phyloP scores from a whole-genome alignment of 2,329 filamentous ascomycete species.

The Fusarium vanettenii region DNA sequence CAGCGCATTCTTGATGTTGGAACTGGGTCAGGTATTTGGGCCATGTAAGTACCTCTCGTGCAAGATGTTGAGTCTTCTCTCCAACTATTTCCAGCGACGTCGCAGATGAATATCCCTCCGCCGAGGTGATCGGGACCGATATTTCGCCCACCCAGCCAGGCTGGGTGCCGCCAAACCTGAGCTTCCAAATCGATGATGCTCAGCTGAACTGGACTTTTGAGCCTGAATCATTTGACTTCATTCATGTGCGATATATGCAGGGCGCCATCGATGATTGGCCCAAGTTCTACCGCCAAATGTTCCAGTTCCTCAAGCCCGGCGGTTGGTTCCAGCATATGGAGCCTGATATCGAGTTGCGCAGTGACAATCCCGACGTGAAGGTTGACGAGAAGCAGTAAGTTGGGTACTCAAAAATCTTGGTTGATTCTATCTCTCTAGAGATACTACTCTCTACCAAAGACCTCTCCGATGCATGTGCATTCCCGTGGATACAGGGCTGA shows the following conservation, averaged over 20 bases:
- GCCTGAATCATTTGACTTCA: background rate
- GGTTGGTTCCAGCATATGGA: background rate
- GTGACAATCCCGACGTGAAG: background rate
- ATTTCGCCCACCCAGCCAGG: background rate
- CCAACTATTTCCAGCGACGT: background rate
- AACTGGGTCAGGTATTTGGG: background rate
- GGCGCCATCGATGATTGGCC: background rate
- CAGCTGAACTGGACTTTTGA: background rate
- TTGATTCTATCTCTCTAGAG: too few relatives aligned
- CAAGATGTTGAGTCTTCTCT: too few relatives aligned
- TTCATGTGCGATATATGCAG: background rate
- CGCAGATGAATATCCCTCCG: background rate
- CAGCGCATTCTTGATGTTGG: background rate
- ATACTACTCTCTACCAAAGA: too few relatives aligned
- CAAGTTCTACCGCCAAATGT: background rate
- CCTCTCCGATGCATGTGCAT: too few relatives aligned
- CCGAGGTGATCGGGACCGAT: background rate
- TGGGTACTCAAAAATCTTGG: too few relatives aligned
- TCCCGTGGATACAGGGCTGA: too few relatives aligned
- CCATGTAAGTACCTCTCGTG: background rate
- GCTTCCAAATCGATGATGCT: background rate
- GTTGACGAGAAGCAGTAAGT: background rate
- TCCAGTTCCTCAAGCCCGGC: background rate
- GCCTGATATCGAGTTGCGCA: background rate
- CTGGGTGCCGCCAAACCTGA: background rate